Percentiles rank a stretch among this genome's conserved stretches.
Evolutionary conservation across 2,329 filamentous ascomycete genomes (phyloP).

Genomic region (Ramularia endophylla): DNA sequence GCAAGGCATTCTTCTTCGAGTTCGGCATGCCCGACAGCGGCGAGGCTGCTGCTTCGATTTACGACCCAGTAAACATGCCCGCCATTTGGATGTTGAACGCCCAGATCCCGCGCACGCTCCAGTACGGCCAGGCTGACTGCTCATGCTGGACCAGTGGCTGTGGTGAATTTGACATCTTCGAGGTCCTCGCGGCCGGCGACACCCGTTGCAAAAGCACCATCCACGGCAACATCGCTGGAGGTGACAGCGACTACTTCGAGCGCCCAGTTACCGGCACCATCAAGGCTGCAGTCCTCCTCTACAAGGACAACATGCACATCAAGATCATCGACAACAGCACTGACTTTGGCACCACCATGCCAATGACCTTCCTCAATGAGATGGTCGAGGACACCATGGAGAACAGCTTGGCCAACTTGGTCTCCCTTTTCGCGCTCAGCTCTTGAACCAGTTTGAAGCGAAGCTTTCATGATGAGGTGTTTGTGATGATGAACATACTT

Average conservation of each 20-base stretch:
- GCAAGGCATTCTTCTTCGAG: constrained; percentile 68
- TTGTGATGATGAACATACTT: too few species aligned
- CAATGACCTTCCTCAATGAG: constrained; percentile 28
- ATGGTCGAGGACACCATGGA: constrained; percentile 29
- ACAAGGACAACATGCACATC: constrained; percentile 51
- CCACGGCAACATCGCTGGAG: constrained; percentile 57
- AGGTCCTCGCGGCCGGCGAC: constrained; percentile 61
- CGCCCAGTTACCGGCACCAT: constrained; percentile 56
- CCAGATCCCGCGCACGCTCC: constrained; percentile 61
- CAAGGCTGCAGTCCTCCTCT: constrained; percentile 61
- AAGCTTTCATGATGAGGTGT: too few species aligned
- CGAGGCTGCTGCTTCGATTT: constrained; percentile 34
- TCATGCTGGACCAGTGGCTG: constrained; percentile 67
- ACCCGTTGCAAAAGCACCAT: constrained; percentile 64
- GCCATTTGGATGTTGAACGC: constrained; percentile 72
- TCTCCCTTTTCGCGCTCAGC: constrained; percentile 34
- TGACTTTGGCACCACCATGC: constrained; percentile 33
- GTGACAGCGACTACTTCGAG: constrained; percentile 65
- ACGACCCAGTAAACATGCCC: constrained; percentile 55
- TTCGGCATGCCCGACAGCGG: constrained; percentile 65
- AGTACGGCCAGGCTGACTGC: constrained; percentile 59
- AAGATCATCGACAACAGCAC: constrained; percentile 41
- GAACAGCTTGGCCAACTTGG: constrained; percentile 27
- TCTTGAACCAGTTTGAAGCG: too few species aligned
- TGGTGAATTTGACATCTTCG: constrained; percentile 71